phyloP scores from a whole-genome alignment of 495 filamentous ascomycete species.

The Thermothielavioides terrestris region DNA sequence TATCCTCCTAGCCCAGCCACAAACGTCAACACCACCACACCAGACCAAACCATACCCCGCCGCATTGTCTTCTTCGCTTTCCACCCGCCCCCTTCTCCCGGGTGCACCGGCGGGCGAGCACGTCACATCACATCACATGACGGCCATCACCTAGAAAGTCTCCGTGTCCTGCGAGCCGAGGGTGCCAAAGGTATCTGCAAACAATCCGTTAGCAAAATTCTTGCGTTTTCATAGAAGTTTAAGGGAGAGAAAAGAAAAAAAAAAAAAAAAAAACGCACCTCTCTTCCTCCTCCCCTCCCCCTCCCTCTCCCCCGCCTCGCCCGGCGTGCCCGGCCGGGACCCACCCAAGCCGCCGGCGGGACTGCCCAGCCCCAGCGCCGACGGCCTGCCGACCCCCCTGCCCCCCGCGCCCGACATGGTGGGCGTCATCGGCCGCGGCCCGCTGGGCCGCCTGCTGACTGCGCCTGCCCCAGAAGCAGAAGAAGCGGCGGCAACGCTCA shows the following conservation, averaged over 20 bases:
- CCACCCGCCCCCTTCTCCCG: too few species aligned
- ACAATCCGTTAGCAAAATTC: not conserved
- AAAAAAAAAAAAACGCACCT: slow-evolving; percentile 29
- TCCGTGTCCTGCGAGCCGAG: slow-evolving; percentile 44
- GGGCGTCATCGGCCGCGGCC: slow-evolving; percentile 47
- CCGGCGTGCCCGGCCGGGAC: too few species aligned
- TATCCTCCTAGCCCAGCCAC: too few species aligned
- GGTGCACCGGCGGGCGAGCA: too few species aligned
- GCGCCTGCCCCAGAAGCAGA: slow-evolving; percentile 1
- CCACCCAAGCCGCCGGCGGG: too few species aligned
- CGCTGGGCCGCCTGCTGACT: slow-evolving; percentile 38
- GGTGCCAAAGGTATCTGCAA: slow-evolving; percentile 46
- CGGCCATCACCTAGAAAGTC: slow-evolving; percentile 35
- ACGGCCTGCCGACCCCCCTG: slow-evolving; percentile 5
- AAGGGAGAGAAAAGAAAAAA: slow-evolving; percentile 3
- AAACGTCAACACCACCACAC: too few species aligned
- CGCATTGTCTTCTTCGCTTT: too few species aligned
- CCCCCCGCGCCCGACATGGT: slow-evolving; percentile 27
- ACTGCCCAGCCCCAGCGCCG: slow-evolving; percentile 11
- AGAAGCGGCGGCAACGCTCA: slow-evolving; percentile 32
- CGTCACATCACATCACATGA: too few species aligned
- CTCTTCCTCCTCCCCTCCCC: slow-evolving; percentile 39
- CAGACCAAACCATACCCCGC: too few species aligned
- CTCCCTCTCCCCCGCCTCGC: slow-evolving; percentile 27
- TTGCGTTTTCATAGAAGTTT: too few species aligned